A percentile compares a stretch with the other conserved stretches of the same genome.
Conservation (phyloP, 1,139 yeast genomes). For the Candida neerlandica region DNA sequence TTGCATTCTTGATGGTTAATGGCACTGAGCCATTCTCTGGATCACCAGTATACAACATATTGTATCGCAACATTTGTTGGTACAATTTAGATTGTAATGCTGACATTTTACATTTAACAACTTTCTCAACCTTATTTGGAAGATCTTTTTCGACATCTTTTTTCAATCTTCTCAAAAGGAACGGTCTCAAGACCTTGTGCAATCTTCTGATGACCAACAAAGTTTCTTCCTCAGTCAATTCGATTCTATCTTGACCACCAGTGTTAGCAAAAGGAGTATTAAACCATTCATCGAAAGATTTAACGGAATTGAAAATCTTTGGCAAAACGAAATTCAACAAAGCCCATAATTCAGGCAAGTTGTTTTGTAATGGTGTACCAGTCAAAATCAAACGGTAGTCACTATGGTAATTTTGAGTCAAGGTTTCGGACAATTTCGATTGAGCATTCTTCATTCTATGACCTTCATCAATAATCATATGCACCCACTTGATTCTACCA, state of each 20-base stretch:
- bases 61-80: constrained; percentile 74
- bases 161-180: constrained; percentile 88
- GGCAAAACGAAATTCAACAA: constrained; percentile 76
- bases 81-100: constrained; percentile 80
- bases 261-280: constrained; percentile 84
- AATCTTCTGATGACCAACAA: constrained; percentile 90
- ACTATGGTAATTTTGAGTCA: constrained; percentile 72
- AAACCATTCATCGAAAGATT: constrained; percentile 88
- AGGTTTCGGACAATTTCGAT: constrained; percentile 70
- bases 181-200: constrained; percentile 94
- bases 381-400: constrained; percentile 79
- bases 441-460: constrained; percentile 84
- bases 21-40: constrained; percentile 44
- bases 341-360: constrained; percentile 85
- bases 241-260: constrained; percentile 80
- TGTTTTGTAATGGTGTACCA: constrained; percentile 86
- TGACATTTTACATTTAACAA: constrained; percentile 91
- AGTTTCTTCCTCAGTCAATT: constrained; percentile 89
- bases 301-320: constrained; percentile 78
- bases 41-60: constrained; percentile 65
- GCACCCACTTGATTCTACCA: constrained; percentile 74
- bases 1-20: constrained; percentile 76
- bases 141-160: constrained; percentile 96
- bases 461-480: constrained; percentile 89
- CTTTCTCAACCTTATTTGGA: constrained; percentile 94